phyloP scores from a whole-genome alignment of 208 protist genomes.

The Trypanosoma melophagium region DNA sequence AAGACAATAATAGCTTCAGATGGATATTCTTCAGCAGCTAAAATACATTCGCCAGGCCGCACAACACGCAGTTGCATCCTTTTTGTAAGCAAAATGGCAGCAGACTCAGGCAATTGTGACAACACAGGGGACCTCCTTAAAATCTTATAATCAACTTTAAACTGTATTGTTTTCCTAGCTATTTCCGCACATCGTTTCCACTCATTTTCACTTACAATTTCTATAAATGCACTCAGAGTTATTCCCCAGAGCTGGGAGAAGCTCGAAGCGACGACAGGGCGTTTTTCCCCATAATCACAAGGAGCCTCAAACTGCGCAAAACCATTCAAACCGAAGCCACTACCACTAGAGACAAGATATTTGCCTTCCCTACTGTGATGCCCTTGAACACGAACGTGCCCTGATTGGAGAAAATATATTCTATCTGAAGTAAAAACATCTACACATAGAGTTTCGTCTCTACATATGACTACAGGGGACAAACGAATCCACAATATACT shows the following conservation, averaged over 20 bases:
- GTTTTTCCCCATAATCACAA: slow-evolving; percentile 29
- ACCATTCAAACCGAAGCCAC: slow-evolving; percentile 47
- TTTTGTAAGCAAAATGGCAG: slow-evolving; percentile 31
- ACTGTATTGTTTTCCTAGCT: slow-evolving; percentile 26
- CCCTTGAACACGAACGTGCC: slow-evolving; percentile 27
- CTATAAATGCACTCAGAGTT: slow-evolving; percentile 21
- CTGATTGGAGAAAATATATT: slow-evolving; percentile 60
- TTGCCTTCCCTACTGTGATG: background rate
- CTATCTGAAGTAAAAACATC: slow-evolving; percentile 59
- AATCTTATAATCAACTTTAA: background rate
- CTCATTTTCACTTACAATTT: slow-evolving; percentile 33
- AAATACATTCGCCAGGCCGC: slow-evolving; percentile 36
- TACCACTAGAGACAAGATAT: slow-evolving; percentile 13
- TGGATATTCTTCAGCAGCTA: slow-evolving; percentile 24
- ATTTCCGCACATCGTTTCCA: slow-evolving; percentile 31
- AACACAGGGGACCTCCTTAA: slow-evolving; percentile 51
- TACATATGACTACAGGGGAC: slow-evolving; percentile 42
- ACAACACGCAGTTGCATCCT: slow-evolving; percentile 41
- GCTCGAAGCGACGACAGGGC: slow-evolving; percentile 25
- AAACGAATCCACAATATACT: slow-evolving; percentile 45
- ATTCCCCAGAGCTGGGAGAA: slow-evolving; percentile 72
- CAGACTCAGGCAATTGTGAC: slow-evolving; percentile 29
- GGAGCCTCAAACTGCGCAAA: slow-evolving; percentile 46
- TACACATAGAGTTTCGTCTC: slow-evolving; percentile 47
- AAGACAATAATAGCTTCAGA: slow-evolving; percentile 35